A percentile compares a stretch with the other conserved stretches of the same genome.
These are phyloP conservation scores for Ochetophila trinervis DNA, from an alignment of 306 rosid species.

Conservation along the genomic window DNA sequence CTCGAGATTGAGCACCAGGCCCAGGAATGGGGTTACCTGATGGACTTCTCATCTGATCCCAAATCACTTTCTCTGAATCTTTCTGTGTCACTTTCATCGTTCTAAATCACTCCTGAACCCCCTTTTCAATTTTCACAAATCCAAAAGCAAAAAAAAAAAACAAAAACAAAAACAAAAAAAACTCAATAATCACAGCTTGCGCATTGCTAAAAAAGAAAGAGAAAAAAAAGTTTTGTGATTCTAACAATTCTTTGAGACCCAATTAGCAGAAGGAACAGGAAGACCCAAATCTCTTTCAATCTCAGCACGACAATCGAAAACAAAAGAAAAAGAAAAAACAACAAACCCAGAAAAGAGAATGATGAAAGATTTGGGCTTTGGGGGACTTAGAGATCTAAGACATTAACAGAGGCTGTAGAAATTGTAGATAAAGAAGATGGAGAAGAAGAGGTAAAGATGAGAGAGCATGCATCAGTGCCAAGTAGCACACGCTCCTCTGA, in stretches of 20 bases:
- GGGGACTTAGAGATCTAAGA: background rate
- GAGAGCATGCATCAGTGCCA: slow-evolving; percentile 37
- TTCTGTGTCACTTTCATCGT: slow-evolving; percentile 57
- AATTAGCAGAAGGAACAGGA: background rate
- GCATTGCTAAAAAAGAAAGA: background rate
- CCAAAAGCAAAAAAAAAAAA: background rate
- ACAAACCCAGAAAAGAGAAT: background rate
- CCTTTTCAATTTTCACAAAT: background rate
- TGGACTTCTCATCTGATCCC: slow-evolving; percentile 59
- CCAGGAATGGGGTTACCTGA: slow-evolving; percentile 38
- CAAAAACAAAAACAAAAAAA: background rate
- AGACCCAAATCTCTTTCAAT: slow-evolving; percentile 1
- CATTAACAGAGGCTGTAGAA: background rate
- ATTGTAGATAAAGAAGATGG: background rate
- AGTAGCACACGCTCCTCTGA: slow-evolving; percentile 19
- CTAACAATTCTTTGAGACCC: background rate
- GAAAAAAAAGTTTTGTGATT: background rate
- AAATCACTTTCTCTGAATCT: slow-evolving; percentile 57
- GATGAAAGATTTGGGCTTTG: background rate
- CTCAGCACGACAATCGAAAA: background rate
- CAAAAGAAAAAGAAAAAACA: background rate
- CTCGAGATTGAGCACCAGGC: slow-evolving; percentile 29
- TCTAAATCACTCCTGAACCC: background rate
- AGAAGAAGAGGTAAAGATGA: background rate
- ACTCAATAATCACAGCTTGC: background rate